Evolutionary conservation across 1,284 basidiomycete species (phyloP).

Genomic region (Ganoderma lucidum): DNA sequence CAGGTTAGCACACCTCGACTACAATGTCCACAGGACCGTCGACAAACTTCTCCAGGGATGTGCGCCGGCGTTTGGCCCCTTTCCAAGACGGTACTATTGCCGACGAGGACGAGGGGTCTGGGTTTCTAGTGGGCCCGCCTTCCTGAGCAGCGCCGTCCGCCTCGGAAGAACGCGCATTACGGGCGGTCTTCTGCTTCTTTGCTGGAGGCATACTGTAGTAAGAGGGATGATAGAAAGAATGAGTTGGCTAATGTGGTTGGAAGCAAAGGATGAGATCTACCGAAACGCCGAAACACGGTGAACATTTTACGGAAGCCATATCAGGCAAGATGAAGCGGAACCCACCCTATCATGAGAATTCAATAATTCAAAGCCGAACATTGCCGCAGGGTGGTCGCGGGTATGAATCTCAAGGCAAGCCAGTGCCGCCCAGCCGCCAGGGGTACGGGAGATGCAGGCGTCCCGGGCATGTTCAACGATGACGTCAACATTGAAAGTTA

Average conservation of each 20-base stretch:
- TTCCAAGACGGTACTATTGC: background rate
- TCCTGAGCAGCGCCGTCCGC: background rate
- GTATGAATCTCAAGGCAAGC: background rate
- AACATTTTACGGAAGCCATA: background rate
- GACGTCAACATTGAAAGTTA: no score
- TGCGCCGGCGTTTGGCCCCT: background rate
- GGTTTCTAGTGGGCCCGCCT: background rate
- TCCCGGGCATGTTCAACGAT: no score
- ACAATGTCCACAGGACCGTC: background rate
- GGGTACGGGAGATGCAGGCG: no score
- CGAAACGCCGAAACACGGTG: background rate
- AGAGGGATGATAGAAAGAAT: background rate
- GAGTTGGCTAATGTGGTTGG: background rate
- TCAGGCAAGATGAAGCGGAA: background rate
- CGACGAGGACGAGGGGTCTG: background rate
- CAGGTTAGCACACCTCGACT: background rate
- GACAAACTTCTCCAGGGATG: background rate
- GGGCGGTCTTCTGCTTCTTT: constrained; percentile 1
- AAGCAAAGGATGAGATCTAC: background rate
- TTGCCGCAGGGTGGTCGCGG: background rate
- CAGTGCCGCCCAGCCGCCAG: no score
- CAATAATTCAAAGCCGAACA: background rate
- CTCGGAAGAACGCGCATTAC: background rate
- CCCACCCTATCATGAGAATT: background rate
- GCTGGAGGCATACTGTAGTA: background rate